Conservation (phyloP, 2,329 filamentous ascomycete species). For the Penicillium sp. region DNA sequence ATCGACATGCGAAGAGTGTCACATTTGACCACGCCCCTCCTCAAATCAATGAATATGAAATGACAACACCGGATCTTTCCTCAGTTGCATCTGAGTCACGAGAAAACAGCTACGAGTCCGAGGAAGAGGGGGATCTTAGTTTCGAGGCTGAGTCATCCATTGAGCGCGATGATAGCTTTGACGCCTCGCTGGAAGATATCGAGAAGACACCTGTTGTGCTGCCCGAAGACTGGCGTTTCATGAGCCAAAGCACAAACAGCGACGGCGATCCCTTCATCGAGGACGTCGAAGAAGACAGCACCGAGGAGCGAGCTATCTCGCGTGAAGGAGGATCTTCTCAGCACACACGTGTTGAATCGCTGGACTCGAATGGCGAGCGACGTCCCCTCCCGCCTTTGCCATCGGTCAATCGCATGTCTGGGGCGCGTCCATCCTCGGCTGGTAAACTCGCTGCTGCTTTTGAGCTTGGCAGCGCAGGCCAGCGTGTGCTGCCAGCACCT, state of each 20-base stretch:
- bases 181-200: slow-evolving; percentile 90
- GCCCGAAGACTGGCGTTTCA: slow-evolving; percentile 89
- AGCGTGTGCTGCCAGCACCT: slow-evolving; percentile 70
- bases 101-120: slow-evolving; percentile 87
- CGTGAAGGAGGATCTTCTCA: slow-evolving; percentile 27
- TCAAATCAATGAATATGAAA: slow-evolving; percentile 95
- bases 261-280: slow-evolving; percentile 68
- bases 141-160: slow-evolving; percentile 58
- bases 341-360: slow-evolving; percentile 67
- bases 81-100: slow-evolving; percentile 86
- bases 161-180: slow-evolving; percentile 83
- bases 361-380: slow-evolving; percentile 75
- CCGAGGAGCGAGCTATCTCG: slow-evolving; percentile 54
- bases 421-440: slow-evolving; percentile 57
- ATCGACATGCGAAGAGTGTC: slow-evolving; percentile 91
- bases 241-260: slow-evolving; percentile 65
- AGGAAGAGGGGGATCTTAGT: slow-evolving; percentile 69
- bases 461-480: slow-evolving; percentile 67
- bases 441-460: slow-evolving; percentile 67
- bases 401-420: slow-evolving; percentile 41
- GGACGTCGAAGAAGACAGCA: slow-evolving; percentile 65
- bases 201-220: slow-evolving; percentile 98
- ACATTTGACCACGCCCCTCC: slow-evolving; percentile 94
- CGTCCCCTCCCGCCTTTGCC: slow-evolving; percentile 86
- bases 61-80: slow-evolving; percentile 95